Base-by-base conservation (phyloP, 2,329 filamentous ascomycete genomes). In the Pseudogymnoascus sp. region DNA sequence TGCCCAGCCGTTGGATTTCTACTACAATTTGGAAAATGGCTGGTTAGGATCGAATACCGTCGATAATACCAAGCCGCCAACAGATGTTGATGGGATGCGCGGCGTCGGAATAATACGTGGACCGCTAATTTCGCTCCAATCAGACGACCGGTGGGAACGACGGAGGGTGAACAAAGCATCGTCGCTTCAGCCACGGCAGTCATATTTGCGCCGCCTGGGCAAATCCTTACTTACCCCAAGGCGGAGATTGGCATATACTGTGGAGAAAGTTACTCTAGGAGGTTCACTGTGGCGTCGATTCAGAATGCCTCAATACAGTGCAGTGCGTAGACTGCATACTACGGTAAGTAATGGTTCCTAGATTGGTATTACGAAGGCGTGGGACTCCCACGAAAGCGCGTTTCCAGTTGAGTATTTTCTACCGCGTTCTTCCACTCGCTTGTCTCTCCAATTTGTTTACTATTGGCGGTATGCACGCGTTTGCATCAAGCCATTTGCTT, bases 101-200 rank as follows among this genome's bases (percentile, higher is more conserved):
- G 25, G 25, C 25, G 49, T 55, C 49, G 49, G 49, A 55, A 55
- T 55, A 55, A 55, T 55, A 55, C 9, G 25, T 33, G 28, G 49
- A 55, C 28, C 25, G 25, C 49, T 19, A 55, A 55, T 55, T 55
- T 55, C 49, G 25, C 49, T 55, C 49, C 49, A 55, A 55, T 55
- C 49, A 55, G 8, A 19, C n/a, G 49, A n/a, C 14, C 4, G 4
- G n/a, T 52, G 25, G 45, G 14, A 28, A 16, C 25, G 49, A 55
- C 9, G 28, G 28, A 19, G 25, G 28, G 49, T 19, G 28, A 33
- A 55, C 49, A 55, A 55, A 55, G 25, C 49, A 33, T 33, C n/a
- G 9, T 55, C 1, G 49, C 25, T 4, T 33, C 49, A 55, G 19
- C 4, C n/a, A 33, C 49, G 25, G 28, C 49, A 55, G 28, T 55